Evolutionary conservation across 768 basidiomycete genomes (phyloP), one percentile per base, ranked within the genome.

Genomic region (Psilocybe cubensis): DNA sequence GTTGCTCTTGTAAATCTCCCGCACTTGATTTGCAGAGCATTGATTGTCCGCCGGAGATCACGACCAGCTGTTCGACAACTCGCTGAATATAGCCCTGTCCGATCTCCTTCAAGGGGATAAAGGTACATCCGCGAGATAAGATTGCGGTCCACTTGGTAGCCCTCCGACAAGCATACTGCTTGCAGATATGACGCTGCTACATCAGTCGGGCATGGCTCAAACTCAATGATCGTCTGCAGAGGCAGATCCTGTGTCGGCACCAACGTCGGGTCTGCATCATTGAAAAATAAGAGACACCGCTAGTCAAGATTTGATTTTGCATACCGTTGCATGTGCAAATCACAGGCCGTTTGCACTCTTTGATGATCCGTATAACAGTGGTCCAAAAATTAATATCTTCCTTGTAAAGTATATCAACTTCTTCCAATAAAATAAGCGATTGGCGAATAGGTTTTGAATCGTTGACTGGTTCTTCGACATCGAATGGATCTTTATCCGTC

Each of bases 311-410:
- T 2, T 12, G 17, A 21, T 41, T 25, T 68, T 31, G 63, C 85
- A 70, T 66, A 95, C 96, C 95, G 64, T 96, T 97, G 73, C 97
- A 98, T 52, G 96, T 98, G 75, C 94, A 83, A 49, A 99, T 83
- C 40, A 99, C 89, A 5, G 97, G 96, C 54, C 97, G 78, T 63
- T 84, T 86, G 63, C 93, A 93, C 17, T 90, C 82, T 58, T 82
- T 85, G 67, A 98, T 94, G 58, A 99, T 82, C 54, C 84, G 81
- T 8, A 89, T 78, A 24, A 98, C 83, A 2, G 89, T 83, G 14
- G 88, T 80, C 93, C 93, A 96, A 71, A 95, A 98, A 61, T 86
- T 88, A 28, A 71, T 68, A 74, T 96, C 97, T 47, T 94, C 92
- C 58, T 85, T 86, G 75, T 88, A 99, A 45, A 98, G 76, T 40